These are phyloP conservation scores for Leucocoprinus birnbaumii DNA, from an alignment of 768 basidiomycete species.

Conservation along the genomic window DNA sequence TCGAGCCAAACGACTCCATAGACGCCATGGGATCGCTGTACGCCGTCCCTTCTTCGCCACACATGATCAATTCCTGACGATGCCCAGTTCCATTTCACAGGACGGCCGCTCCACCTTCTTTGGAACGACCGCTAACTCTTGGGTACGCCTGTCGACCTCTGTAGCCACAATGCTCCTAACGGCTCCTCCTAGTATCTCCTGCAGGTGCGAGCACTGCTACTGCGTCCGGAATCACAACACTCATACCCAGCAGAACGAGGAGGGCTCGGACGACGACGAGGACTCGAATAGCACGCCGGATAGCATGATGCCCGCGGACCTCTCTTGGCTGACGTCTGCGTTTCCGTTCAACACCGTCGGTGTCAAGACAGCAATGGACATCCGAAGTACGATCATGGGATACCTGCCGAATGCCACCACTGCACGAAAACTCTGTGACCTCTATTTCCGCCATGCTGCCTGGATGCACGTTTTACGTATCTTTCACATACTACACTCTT, in stretches of 20 bases:
- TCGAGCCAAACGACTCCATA: conserved; percentile 52
- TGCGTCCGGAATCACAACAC: background rate
- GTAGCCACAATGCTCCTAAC: conserved; percentile 14
- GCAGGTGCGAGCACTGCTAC: conserved; percentile 40
- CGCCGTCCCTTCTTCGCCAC: conserved; percentile 14
- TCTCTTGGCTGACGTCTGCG: conserved; percentile 57
- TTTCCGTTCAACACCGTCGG: conserved; percentile 55
- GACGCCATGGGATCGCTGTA: conserved; percentile 67
- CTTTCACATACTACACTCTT: background rate
- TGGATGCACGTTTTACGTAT: conserved; percentile 55
- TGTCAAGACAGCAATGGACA: conserved; percentile 37
- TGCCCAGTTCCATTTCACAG: conserved; percentile 51
- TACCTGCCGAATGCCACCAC: conserved; percentile 39
- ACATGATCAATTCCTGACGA: conserved; percentile 1
- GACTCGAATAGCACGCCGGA: conserved; percentile 29
- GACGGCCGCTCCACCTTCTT: conserved; percentile 63
- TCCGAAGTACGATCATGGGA: conserved; percentile 42
- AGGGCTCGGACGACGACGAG: conserved; percentile 53
- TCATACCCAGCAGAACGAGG: conserved; percentile 49
- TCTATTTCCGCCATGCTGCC: conserved; percentile 65
- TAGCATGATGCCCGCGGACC: conserved; percentile 41
- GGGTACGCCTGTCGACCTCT: conserved; percentile 41
- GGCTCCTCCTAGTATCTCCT: conserved; percentile 50
- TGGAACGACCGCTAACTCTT: conserved; percentile 65
- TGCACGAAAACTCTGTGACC: conserved; percentile 40